Conservation (phyloP, 2,329 filamentous ascomycete genomes). For the Alternaria gansuensis region DNA sequence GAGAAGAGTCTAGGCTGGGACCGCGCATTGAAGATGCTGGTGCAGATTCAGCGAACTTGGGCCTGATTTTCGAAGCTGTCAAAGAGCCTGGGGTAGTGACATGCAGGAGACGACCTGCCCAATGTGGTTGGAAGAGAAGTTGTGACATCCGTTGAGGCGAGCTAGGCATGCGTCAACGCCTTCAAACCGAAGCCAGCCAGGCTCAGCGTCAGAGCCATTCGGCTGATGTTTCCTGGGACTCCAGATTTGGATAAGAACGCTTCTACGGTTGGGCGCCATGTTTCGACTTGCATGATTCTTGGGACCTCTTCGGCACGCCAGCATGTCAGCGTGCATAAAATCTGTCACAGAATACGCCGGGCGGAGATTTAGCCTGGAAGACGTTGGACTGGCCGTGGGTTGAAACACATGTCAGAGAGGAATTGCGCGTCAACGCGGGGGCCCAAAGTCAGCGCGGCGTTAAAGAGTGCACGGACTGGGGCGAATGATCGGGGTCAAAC, state of each 20-base stretch:
- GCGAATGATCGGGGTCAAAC: slow-evolving; percentile 13
- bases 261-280: slow-evolving; percentile 14
- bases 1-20: not conserved
- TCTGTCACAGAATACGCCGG: slow-evolving; percentile 15
- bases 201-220: not conserved
- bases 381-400: slow-evolving; percentile 10
- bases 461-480: slow-evolving; percentile 2
- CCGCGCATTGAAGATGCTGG: slow-evolving; percentile 12
- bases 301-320: not conserved
- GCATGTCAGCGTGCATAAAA: not conserved
- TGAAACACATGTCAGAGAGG: slow-evolving; percentile 25
- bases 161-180: slow-evolving; percentile 4
- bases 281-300: slow-evolving; percentile 11
- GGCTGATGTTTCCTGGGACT: slow-evolving; percentile 14
- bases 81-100: slow-evolving; percentile 14
- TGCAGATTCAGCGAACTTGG: slow-evolving; percentile 31
- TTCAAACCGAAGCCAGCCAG: not conserved
- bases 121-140: slow-evolving; percentile 25
- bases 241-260: slow-evolving; percentile 7
- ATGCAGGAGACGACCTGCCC: slow-evolving; percentile 10
- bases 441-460: slow-evolving; percentile 12
- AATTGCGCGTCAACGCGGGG: slow-evolving; percentile 23
- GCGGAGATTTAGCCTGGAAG: slow-evolving; percentile 11
- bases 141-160: slow-evolving; percentile 27
- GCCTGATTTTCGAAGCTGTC: slow-evolving; percentile 33